Evolutionary conservation across 169 alveolate genomes (phyloP), one percentile per base, ranked within the genome.

Genomic region (Babesia bigemina): DNA sequence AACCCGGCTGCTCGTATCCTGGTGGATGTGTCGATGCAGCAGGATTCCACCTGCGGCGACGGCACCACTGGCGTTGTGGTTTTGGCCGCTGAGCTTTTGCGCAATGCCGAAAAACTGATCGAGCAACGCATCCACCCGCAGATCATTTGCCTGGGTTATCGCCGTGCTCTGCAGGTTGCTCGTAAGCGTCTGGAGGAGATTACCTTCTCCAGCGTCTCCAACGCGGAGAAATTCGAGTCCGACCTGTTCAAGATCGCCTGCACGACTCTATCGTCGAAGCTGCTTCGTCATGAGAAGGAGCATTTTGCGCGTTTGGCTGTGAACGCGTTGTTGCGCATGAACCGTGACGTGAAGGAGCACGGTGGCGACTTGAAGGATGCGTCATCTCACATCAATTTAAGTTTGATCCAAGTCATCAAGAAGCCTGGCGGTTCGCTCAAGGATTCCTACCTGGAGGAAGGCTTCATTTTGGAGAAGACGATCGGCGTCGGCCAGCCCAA

Each of bases 41-140:
- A 95, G 81, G 98, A 95, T 66, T 76, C 82, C 48, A 92, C 93
- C 60, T 95, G 98, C 79, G 98, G 98, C 13, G 98, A 95, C 70
- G 98, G 98, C 36, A 95, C 98, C 21, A 98, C 99, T 16, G 97
- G 99, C 24, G 99, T 98, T 28, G 99, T 98, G 62, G 99, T 98
- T 13, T 90, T 98, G 63, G 99, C 99, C 36, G 99, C 99, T 9
- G 99, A 98, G 92, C 93, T 98, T 92, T 92, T 98, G 90, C 93
- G 98, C 59, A 97, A 95, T 62, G 99, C 99, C 17, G 99, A 96
- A 92, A 95, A 95, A 47, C 95, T 98, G 82, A 90, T 98, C 17
- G 98, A 97, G 67, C 93, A 93, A 87, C 96, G 94, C 84, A 95
- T 98, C 39, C 99, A 98, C 75, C 99, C 99, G 0, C 98, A 97